Percentiles rank a stretch among this genome's conserved stretches.
These are phyloP conservation scores for Cyclotella sp. DNA, from an alignment of 108 stramenopile species.

Conservation along the genomic window DNA sequence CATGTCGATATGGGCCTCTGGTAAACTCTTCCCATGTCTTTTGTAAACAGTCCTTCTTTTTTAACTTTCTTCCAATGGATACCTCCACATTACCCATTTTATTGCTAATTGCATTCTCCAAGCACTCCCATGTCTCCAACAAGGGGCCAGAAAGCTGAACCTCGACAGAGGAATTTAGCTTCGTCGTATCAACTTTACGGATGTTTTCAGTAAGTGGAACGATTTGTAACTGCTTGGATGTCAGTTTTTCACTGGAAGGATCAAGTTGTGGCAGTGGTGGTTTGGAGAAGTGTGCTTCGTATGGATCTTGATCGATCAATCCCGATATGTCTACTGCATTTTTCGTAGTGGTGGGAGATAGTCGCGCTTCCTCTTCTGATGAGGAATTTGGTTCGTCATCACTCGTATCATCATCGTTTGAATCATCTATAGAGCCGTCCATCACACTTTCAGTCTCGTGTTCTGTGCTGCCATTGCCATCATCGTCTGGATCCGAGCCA, in stretches of 20 bases:
- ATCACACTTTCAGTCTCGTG: slow-evolving; percentile 34
- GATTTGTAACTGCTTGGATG: slow-evolving; percentile 1
- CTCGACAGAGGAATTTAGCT: slow-evolving; percentile 29
- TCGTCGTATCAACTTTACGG: slow-evolving; percentile 9
- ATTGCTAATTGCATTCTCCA: neutral
- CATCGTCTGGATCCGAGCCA: slow-evolving; percentile 24
- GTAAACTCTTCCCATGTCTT: slow-evolving; percentile 28
- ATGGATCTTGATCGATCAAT: slow-evolving; percentile 35
- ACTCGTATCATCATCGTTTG: slow-evolving; percentile 19
- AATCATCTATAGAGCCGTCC: slow-evolving; percentile 27
- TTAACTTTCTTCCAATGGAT: neutral
- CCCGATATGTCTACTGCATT: slow-evolving; percentile 2
- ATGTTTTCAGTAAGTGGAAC: slow-evolving; percentile 18
- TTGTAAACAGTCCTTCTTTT: neutral
- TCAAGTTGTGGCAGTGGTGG: slow-evolving; percentile 34
- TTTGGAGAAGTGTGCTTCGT: slow-evolving; percentile 50
- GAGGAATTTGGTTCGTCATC: neutral
- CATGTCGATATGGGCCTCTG: slow-evolving; percentile 32
- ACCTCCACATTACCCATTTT: neutral
- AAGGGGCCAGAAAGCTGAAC: slow-evolving; percentile 42
- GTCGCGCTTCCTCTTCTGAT: neutral
- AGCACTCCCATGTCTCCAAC: slow-evolving; percentile 26
- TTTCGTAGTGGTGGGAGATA: neutral
- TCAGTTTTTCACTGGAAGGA: slow-evolving; percentile 1
- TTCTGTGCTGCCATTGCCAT: slow-evolving; percentile 18